Evolutionary conservation across 2,329 filamentous ascomycete genomes (phyloP).

Genomic region (Ascochyta pisi): DNA sequence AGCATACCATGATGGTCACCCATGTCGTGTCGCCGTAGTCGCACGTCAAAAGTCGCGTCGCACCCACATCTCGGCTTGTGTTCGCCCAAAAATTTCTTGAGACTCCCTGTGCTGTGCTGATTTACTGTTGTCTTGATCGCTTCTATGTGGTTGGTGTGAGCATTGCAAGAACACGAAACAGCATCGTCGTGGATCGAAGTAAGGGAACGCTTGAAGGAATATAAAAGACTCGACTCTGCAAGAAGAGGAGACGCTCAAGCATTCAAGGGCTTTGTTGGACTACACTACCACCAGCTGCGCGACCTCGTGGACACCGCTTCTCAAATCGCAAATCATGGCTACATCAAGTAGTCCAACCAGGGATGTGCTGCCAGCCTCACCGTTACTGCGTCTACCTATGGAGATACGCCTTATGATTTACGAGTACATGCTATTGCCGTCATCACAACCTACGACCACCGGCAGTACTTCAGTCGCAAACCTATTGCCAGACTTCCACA

Average conservation of each 20-base stretch:
- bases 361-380: conserved; percentile 29
- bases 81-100: conserved; percentile 12
- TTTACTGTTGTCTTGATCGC: conserved; percentile 9
- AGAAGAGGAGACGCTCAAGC: not conserved
- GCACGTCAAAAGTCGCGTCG: conserved; percentile 15
- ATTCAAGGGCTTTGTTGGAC: not conserved
- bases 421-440: conserved; percentile 51
- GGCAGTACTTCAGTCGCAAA: conserved; percentile 43
- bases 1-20: conserved; percentile 28
- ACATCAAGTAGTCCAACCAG: not conserved
- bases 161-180: conserved; percentile 5
- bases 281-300: not conserved
- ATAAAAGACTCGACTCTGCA: not conserved
- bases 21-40: conserved; percentile 7
- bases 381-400: conserved; percentile 53
- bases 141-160: conserved; percentile 10
- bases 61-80: conserved; percentile 9
- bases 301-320: not conserved
- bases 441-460: conserved; percentile 38
- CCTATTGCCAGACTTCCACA: conserved; percentile 50
- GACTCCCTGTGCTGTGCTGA: conserved; percentile 3
- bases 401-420: conserved; percentile 59
- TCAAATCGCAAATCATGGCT: conserved; percentile 6
- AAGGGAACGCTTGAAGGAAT: conserved; percentile 9
- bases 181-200: conserved; percentile 6